Evolutionary conservation across 192 early-diverging fungal genomes (phyloP).

Genomic region (Coemansia sp.): DNA sequence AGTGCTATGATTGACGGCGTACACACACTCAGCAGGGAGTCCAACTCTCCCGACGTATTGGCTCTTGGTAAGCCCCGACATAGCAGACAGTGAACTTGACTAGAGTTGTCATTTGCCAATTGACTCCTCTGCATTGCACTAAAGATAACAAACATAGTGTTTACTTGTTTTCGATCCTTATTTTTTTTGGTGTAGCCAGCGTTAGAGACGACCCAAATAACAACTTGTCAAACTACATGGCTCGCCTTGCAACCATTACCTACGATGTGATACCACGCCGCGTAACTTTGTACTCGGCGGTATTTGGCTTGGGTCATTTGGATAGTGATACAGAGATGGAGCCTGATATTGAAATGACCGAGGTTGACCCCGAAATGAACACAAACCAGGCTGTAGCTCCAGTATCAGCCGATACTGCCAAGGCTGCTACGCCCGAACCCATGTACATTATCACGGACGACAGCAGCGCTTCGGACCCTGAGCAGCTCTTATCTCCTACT

Average conservation of each 20-base stretch:
- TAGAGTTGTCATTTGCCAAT: neutral
- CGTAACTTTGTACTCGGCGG: slow-evolving; percentile 1
- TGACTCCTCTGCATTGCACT: neutral
- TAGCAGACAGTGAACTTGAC: neutral
- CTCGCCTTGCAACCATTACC: neutral
- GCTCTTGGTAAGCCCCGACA: neutral
- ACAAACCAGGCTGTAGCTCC: neutral
- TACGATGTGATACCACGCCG: neutral
- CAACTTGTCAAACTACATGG: neutral
- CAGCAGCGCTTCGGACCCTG: neutral
- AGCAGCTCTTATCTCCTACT: neutral
- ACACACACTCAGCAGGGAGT: neutral
- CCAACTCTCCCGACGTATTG: neutral
- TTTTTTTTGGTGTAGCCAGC: neutral
- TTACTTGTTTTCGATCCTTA: neutral
- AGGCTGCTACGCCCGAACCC: neutral
- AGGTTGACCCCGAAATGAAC: neutral
- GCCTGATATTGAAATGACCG: neutral
- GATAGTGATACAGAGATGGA: neutral
- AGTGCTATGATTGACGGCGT: neutral
- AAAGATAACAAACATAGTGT: neutral
- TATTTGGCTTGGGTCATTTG: neutral
- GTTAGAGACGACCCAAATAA: neutral
- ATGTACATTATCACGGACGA: neutral
- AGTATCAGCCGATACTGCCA: neutral